Evolutionary conservation across 2,329 filamentous ascomycete species (phyloP).

Genomic region (Colletotrichum plurivorum): DNA sequence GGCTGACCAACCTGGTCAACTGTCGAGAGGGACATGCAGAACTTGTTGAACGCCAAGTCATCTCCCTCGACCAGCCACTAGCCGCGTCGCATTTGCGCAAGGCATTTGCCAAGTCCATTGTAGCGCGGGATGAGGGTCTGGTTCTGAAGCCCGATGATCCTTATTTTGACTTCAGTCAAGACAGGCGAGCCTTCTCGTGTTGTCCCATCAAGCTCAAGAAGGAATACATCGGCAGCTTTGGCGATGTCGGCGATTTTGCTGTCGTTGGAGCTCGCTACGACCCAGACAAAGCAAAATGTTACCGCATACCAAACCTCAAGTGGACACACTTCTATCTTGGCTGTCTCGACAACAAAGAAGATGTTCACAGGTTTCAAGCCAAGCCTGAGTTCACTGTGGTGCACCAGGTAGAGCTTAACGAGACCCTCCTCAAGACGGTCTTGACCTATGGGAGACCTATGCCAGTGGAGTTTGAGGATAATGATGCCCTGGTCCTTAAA

Average conservation of each 20-base stretch:
- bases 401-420: constrained; percentile 72
- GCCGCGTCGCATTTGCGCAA: constrained; percentile 70
- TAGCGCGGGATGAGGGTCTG: constrained; percentile 80
- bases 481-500: constrained; percentile 60
- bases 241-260: constrained; percentile 87
- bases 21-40: constrained; percentile 73
- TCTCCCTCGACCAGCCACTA: constrained; percentile 73
- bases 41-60: constrained; percentile 74
- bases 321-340: constrained; percentile 89
- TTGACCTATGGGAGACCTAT: constrained; percentile 61
- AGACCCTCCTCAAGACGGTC: constrained; percentile 66
- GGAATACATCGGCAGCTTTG: constrained; percentile 82
- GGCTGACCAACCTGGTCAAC: constrained; percentile 69
- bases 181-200: constrained; percentile 54
- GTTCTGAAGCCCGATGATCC: constrained; percentile 85
- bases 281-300: constrained; percentile 70
- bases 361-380: constrained; percentile 64
- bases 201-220: constrained; percentile 89
- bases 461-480: constrained; percentile 54
- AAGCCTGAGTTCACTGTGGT: constrained; percentile 77
- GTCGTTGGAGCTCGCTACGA: constrained; percentile 83
- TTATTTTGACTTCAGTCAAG: constrained; percentile 74
- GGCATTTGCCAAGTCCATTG: constrained; percentile 77
- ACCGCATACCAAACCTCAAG: constrained; percentile 67
- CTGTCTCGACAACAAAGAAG: constrained; percentile 78